Conservation (phyloP, 1,139 yeast genomes). For the Petasospora rhodanensis region DNA sequence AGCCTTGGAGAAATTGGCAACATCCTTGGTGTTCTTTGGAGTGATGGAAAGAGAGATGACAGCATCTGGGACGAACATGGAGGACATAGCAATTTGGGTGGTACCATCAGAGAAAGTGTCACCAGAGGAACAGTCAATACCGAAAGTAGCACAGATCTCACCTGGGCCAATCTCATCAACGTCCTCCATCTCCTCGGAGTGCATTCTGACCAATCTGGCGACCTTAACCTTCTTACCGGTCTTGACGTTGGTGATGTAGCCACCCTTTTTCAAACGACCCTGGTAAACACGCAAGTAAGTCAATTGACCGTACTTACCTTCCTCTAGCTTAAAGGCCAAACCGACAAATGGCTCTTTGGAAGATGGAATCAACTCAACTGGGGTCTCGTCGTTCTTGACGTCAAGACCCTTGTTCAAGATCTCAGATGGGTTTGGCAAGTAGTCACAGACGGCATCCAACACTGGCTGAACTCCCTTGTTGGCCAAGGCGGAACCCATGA, state of each 20-base stretch:
- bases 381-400: slow-evolving; percentile 60
- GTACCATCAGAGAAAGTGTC: slow-evolving; percentile 91
- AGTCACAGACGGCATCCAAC: slow-evolving; percentile 93
- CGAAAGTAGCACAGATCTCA: slow-evolving; percentile 98
- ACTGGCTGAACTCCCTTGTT: slow-evolving; percentile 94
- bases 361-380: slow-evolving; percentile 73
- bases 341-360: slow-evolving; percentile 84
- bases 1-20: slow-evolving; percentile 90
- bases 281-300: slow-evolving; percentile 96
- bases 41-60: slow-evolving; percentile 89
- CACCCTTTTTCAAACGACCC: slow-evolving; percentile 89
- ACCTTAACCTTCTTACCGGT: slow-evolving; percentile 92
- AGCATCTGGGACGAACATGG: slow-evolving; percentile 98
- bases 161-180: slow-evolving; percentile 95
- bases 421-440: slow-evolving; percentile 92
- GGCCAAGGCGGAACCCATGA: slow-evolving; percentile 98
- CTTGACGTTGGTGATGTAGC: slow-evolving; percentile 82
- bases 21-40: slow-evolving; percentile 78
- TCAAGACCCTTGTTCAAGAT: slow-evolving; percentile 88
- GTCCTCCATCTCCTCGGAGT: slow-evolving; percentile 98
- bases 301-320: slow-evolving; percentile 95
- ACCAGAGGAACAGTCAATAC: slow-evolving; percentile 99
- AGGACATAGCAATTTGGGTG: slow-evolving; percentile 81
- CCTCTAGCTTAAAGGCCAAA: slow-evolving; percentile 95
- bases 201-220: slow-evolving; percentile 97